Evolutionary conservation across 306 rosid genomes (phyloP).

Genomic region (Sicyos edulis): DNA sequence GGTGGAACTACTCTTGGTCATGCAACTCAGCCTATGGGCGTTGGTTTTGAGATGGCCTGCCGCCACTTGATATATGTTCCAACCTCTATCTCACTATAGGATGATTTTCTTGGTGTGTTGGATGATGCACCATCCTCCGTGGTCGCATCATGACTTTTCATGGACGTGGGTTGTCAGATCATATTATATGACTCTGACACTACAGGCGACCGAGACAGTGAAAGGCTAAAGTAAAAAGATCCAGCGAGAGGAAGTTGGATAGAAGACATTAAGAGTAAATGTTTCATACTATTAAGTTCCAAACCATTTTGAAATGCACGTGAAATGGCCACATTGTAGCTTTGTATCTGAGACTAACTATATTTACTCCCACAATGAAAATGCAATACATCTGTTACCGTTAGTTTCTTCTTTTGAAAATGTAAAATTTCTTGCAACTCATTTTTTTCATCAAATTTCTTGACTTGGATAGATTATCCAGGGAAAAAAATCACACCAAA

Average conservation of each 20-base stretch:
- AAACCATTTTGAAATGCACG: slow-evolving; percentile 30
- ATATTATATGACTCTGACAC: no score
- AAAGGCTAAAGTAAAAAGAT: slow-evolving; percentile 85
- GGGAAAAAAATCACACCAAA: neutral
- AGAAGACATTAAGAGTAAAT: slow-evolving; percentile 63
- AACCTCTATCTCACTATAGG: no score
- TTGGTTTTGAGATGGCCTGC: no score
- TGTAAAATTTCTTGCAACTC: neutral
- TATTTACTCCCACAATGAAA: neutral
- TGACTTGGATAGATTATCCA: neutral
- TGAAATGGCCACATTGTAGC: slow-evolving; percentile 16
- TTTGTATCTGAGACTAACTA: slow-evolving; percentile 5
- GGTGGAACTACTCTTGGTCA: no score
- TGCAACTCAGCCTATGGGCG: no score
- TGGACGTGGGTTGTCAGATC: no score
- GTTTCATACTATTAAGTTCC: neutral
- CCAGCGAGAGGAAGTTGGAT: slow-evolving; percentile 59
- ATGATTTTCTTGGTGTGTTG: no score
- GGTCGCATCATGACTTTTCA: no score
- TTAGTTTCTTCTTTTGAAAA: neutral
- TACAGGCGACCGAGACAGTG: slow-evolving; percentile 72
- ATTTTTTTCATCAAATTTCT: neutral
- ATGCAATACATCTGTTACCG: neutral
- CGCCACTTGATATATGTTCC: no score
- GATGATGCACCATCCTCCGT: no score